Percentiles rank a stretch among this genome's conserved stretches.
phyloP scores from a whole-genome alignment of 331 rosid genomes.

The Pyracantha coccinea region DNA sequence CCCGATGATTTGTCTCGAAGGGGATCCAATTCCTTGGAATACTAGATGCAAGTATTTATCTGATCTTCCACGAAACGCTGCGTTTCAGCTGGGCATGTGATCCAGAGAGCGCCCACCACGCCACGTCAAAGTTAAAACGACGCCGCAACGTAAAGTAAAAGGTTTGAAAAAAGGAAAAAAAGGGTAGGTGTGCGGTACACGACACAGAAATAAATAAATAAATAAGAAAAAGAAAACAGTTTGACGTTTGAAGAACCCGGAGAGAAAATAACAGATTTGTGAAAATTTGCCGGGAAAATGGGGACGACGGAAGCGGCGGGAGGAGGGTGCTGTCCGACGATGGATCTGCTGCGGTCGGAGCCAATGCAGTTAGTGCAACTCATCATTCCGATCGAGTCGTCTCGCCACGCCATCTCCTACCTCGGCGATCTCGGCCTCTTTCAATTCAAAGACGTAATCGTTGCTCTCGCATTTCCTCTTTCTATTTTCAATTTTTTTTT shows the following conservation, averaged over 20 bases:
- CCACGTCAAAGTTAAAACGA: background rate
- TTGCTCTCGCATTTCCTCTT: background rate
- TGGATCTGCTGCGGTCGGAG: conserved; percentile 89
- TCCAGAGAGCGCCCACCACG: background rate
- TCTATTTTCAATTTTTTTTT: background rate
- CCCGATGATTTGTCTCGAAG: no score
- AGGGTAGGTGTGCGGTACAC: background rate
- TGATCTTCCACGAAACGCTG: background rate
- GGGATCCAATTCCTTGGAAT: no score
- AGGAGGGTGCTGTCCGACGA: conserved; percentile 18
- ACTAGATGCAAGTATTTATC: background rate
- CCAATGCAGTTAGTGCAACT: conserved; percentile 80
- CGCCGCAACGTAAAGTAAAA: background rate
- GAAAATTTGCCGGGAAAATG: conserved; percentile 1
- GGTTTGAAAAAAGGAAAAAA: background rate
- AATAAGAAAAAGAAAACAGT: background rate
- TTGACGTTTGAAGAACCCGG: background rate
- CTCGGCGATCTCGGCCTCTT: conserved; percentile 79
- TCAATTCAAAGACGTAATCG: conserved; percentile 63
- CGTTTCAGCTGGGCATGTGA: background rate
- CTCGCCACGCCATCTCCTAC: conserved; percentile 46
- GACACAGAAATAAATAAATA: background rate
- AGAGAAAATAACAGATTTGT: background rate
- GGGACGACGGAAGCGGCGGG: background rate
- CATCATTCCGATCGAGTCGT: conserved; percentile 75